phyloP scores from a whole-genome alignment of 805 yeast species.

The Starmerella tilneyi region DNA sequence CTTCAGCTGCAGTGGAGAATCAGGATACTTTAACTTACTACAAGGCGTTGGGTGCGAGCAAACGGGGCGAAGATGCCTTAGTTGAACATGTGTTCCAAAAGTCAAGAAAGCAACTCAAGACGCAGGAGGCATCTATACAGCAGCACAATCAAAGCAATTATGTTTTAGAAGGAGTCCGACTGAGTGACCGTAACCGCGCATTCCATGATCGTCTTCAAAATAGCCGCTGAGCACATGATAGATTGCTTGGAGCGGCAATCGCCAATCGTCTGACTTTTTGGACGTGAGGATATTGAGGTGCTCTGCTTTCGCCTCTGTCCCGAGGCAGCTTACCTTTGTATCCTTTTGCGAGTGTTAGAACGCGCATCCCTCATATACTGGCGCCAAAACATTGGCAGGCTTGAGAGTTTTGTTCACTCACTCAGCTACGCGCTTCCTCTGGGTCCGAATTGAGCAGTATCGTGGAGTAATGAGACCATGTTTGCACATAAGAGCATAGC shows the following conservation, averaged over 20 bases:
- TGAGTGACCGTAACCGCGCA: not conserved
- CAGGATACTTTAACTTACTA: conserved; percentile 4
- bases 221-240: no score
- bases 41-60: conserved; percentile 6
- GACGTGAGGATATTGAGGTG: no score
- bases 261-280: not conserved
- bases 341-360: not conserved
- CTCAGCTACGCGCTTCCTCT: no score
- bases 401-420: no score
- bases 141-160: not conserved
- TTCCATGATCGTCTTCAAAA: conserved; percentile 1
- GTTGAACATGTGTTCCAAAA: conserved; percentile 10
- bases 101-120: not conserved
- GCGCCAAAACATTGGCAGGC: no score
- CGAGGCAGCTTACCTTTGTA: no score
- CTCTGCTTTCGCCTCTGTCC: no score
- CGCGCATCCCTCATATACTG: no score
- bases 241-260: not conserved
- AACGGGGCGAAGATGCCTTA: conserved; percentile 18
- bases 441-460: no score
- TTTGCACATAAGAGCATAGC: no score
- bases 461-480: no score
- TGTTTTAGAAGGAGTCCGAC: conserved; percentile 2
- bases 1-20: not conserved
- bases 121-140: not conserved